Conservation (phyloP, 768 basidiomycete genomes). For the Pleurotus ostreatus region DNA sequence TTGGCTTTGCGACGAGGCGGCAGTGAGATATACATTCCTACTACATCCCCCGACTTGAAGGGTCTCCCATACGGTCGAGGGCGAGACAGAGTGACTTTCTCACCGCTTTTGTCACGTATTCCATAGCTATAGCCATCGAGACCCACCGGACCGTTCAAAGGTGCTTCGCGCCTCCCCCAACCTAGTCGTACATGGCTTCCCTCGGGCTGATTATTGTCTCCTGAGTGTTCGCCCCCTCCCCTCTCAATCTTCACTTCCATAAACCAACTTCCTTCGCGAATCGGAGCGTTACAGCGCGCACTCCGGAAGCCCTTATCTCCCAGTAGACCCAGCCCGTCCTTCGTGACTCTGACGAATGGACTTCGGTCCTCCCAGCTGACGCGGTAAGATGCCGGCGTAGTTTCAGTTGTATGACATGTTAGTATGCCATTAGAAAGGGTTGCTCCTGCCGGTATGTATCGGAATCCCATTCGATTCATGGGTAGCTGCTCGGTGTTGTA, state of each 20-base stretch:
- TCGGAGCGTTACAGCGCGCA: slow-evolving; percentile 83
- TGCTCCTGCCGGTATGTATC: slow-evolving; percentile 79
- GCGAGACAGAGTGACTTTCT: slow-evolving; percentile 83
- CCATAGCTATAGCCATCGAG: slow-evolving; percentile 94
- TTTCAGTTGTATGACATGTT: slow-evolving; percentile 80
- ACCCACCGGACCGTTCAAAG: slow-evolving; percentile 90
- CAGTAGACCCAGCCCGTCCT: slow-evolving; percentile 69
- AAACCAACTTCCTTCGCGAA: slow-evolving; percentile 91
- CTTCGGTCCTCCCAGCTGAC: slow-evolving; percentile 92
- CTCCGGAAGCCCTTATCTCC: slow-evolving; percentile 91
- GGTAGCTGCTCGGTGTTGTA: slow-evolving; percentile 68
- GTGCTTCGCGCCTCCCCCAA: slow-evolving; percentile 88
- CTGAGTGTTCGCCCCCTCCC: slow-evolving; percentile 59
- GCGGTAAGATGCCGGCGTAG: slow-evolving; percentile 61
- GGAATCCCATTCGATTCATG: slow-evolving; percentile 73
- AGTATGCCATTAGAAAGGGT: slow-evolving; percentile 50
- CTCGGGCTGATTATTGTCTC: slow-evolving; percentile 47
- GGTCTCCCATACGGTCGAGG: slow-evolving; percentile 71
- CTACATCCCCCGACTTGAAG: slow-evolving; percentile 79
- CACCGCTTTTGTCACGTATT: slow-evolving; percentile 86
- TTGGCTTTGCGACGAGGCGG: slow-evolving; percentile 62
- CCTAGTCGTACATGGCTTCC: slow-evolving; percentile 88
- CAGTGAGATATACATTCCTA: slow-evolving; percentile 92
- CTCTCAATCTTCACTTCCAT: slow-evolving; percentile 82
- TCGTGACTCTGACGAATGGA: slow-evolving; percentile 71